A percentile compares a stretch with the other conserved stretches of the same genome.
Conservation (phyloP, 805 yeast genomes). For the Teunomyces kruisii region DNA sequence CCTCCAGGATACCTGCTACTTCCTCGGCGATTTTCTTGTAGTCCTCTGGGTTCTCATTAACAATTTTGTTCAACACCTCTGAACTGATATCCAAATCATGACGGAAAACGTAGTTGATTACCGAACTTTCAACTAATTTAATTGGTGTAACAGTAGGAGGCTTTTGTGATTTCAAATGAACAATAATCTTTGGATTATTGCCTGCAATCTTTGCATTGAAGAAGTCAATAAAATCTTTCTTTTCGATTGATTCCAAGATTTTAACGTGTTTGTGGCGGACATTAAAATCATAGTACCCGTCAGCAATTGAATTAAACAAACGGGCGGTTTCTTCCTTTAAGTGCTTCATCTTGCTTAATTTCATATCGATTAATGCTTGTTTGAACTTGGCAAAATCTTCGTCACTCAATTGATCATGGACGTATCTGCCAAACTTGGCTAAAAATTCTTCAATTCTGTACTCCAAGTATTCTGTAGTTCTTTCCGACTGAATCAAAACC, state of each 20-base stretch:
- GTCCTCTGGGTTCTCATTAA: slow-evolving; percentile 12
- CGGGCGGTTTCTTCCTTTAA: slow-evolving; percentile 70
- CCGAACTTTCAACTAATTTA: slow-evolving; percentile 25
- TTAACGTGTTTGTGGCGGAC: slow-evolving; percentile 58
- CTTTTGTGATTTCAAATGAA: slow-evolving; percentile 55
- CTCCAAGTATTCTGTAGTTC: slow-evolving; percentile 70
- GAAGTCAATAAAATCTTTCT: slow-evolving; percentile 57
- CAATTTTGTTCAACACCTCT: slow-evolving; percentile 23
- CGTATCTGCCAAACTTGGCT: slow-evolving; percentile 40
- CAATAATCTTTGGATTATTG: slow-evolving; percentile 18
- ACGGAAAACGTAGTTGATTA: slow-evolving; percentile 25
- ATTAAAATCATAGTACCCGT: slow-evolving; percentile 78
- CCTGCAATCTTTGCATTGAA: slow-evolving; percentile 44
- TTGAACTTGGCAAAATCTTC: slow-evolving; percentile 71
- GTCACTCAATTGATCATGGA: slow-evolving; percentile 50
- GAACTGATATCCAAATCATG: slow-evolving; percentile 21
- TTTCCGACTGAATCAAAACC: slow-evolving; percentile 81
- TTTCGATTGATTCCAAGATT: slow-evolving; percentile 51
- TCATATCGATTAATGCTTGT: slow-evolving; percentile 62
- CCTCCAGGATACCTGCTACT: slow-evolving; percentile 23
- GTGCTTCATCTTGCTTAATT: slow-evolving; percentile 72
- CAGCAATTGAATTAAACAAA: slow-evolving; percentile 65
- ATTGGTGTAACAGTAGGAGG: slow-evolving; percentile 16
- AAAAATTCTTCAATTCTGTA: slow-evolving; percentile 73
- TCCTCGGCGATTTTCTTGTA: slow-evolving; percentile 14